Evolutionary conservation across 495 filamentous ascomycete species (phyloP).

Genomic region (Tuber brumale): DNA sequence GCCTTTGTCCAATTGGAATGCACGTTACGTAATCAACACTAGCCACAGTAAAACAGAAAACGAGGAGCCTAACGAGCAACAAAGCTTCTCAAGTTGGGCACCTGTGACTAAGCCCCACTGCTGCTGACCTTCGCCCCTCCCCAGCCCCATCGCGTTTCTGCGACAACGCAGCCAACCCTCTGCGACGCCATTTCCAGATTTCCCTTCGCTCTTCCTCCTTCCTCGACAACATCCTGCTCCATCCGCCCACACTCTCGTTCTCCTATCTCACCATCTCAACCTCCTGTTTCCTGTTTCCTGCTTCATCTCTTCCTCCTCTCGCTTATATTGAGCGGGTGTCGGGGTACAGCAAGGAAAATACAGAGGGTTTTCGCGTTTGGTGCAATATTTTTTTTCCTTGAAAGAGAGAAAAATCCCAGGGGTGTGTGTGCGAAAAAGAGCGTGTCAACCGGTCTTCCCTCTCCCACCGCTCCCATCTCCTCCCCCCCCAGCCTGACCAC

Average conservation of each 20-base stretch:
- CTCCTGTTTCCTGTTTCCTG: constrained; percentile 12
- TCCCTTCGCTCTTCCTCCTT: not conserved
- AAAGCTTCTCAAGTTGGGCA: not conserved
- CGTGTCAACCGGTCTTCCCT: constrained; percentile 3
- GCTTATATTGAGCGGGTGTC: not conserved
- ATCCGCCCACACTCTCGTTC: constrained; percentile 3
- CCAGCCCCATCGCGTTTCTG: constrained; percentile 40
- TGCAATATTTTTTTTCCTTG: not conserved
- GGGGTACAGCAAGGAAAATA: not conserved
- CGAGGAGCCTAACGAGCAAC: not conserved
- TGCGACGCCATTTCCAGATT: constrained; percentile 1
- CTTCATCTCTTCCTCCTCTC: constrained; percentile 21
- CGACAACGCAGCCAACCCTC: constrained; percentile 35
- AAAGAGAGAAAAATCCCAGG: not conserved
- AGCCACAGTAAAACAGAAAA: not conserved
- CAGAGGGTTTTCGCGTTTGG: not conserved
- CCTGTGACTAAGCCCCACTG: not conserved
- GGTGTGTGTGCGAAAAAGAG: not conserved
- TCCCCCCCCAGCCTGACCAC: not conserved
- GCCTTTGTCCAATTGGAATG: not conserved
- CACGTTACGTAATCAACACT: not conserved
- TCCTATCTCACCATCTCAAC: constrained; percentile 4
- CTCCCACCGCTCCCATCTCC: not conserved
- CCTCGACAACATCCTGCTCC: constrained; percentile 1
- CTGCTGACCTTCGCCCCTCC: not conserved